These are phyloP conservation scores for Prunella vulgaris DNA, from an alignment of 257 asterid species.

Conservation along the genomic window DNA sequence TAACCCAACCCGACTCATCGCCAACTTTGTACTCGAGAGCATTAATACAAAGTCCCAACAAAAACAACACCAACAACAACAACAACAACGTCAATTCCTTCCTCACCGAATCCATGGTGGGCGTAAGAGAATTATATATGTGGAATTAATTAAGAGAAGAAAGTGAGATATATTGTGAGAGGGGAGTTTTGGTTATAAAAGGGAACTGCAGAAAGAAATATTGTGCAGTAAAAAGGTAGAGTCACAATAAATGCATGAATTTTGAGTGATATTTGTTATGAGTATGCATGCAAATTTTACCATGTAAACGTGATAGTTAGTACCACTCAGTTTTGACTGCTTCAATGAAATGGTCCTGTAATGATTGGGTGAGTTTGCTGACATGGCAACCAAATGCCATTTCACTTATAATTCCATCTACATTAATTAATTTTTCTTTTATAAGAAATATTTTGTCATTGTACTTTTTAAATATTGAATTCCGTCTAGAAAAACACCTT, in stretches of 20 bases:
- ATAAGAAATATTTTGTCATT: no score
- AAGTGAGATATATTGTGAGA: background rate
- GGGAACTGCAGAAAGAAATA: background rate
- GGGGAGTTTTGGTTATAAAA: no score
- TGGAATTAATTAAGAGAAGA: background rate
- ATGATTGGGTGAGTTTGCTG: background rate
- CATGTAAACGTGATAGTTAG: slow-evolving; percentile 30
- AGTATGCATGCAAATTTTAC: slow-evolving; percentile 22
- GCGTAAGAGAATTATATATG: background rate
- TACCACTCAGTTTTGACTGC: slow-evolving; percentile 20
- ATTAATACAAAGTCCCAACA: slow-evolving; percentile 16
- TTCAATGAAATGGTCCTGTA: slow-evolving; percentile 11
- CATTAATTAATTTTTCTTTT: no score
- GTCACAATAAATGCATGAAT: slow-evolving; percentile 37
- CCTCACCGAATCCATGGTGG: background rate
- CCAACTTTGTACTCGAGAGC: slow-evolving; percentile 46
- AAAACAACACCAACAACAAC: slow-evolving; percentile 16
- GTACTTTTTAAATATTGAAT: no score
- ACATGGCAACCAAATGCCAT: background rate
- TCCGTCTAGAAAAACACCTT: no score
- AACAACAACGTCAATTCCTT: slow-evolving; percentile 1
- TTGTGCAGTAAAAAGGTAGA: slow-evolving; percentile 6
- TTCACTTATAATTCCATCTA: no score
- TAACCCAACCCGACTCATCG: slow-evolving; percentile 50
- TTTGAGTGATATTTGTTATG: slow-evolving; percentile 15